A percentile compares a stretch with the other conserved stretches of the same genome.
Evolutionary conservation across 441 rosid genomes (phyloP).

Genomic region (Aleurites moluccanus): DNA sequence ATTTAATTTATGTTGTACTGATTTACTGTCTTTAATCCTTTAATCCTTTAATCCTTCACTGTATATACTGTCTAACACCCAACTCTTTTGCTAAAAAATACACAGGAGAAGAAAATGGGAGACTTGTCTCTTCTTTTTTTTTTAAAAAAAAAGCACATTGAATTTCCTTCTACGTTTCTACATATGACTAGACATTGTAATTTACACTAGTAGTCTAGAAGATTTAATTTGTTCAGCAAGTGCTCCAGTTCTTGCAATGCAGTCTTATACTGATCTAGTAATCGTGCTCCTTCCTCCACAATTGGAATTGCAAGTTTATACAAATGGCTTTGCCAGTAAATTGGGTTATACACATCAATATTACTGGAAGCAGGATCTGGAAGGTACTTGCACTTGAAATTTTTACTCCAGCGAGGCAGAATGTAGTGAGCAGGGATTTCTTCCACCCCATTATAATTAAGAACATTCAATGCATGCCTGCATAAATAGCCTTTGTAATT

Average conservation of each 20-base stretch:
- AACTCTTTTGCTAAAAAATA: not conserved
- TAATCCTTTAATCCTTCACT: too few species aligned
- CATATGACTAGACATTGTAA: slow-evolving; percentile 3
- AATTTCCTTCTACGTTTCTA: slow-evolving; percentile 2
- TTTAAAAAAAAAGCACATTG: too few species aligned
- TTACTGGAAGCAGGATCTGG: slow-evolving; percentile 24
- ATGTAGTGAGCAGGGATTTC: slow-evolving; percentile 48
- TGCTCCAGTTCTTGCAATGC: slow-evolving; percentile 44
- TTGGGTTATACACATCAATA: slow-evolving; percentile 35
- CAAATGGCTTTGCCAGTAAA: slow-evolving; percentile 34
- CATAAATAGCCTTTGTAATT: slow-evolving; percentile 55
- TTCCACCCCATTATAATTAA: slow-evolving; percentile 48
- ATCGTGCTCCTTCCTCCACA: slow-evolving; percentile 41
- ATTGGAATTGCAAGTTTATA: slow-evolving; percentile 36
- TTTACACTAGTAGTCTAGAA: slow-evolving; percentile 36
- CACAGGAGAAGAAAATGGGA: too few species aligned
- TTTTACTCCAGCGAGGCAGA: slow-evolving; percentile 41
- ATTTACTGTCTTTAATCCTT: too few species aligned
- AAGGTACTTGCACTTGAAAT: slow-evolving; percentile 34
- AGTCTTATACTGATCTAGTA: slow-evolving; percentile 38
- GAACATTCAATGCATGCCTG: slow-evolving; percentile 57
- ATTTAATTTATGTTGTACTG: too few species aligned
- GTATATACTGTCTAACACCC: too few species aligned
- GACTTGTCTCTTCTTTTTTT: too few species aligned
- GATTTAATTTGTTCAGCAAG: slow-evolving; percentile 37